Evolutionary conservation across 345 rosid genomes (phyloP).

Genomic region (Populus deltoides): DNA sequence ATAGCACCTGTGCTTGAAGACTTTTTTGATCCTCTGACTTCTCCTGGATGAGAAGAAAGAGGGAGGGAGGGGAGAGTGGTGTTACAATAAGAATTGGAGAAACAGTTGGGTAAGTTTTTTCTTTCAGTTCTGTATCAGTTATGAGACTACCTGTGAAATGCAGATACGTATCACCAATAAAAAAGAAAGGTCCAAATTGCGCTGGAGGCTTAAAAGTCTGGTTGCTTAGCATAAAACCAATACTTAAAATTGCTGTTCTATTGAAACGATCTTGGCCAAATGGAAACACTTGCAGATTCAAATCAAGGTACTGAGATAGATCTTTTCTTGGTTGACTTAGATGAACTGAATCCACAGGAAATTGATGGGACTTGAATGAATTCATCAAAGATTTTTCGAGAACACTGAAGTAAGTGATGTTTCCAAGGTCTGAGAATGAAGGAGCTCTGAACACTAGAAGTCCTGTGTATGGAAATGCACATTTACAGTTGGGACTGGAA

Average conservation of each 20-base stretch:
- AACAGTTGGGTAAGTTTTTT: background rate
- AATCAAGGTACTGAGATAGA: slow-evolving; percentile 34
- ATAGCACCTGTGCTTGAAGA: slow-evolving; percentile 47
- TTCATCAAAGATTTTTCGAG: slow-evolving; percentile 35
- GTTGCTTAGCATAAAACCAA: slow-evolving; percentile 59
- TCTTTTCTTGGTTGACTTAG: slow-evolving; percentile 59
- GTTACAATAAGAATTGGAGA: background rate
- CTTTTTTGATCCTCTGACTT: slow-evolving; percentile 22
- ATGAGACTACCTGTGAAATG: slow-evolving; percentile 48
- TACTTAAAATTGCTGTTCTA: slow-evolving; percentile 29
- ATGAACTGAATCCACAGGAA: slow-evolving; percentile 62
- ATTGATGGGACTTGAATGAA: slow-evolving; percentile 26
- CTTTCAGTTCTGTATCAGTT: background rate
- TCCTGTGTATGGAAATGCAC: slow-evolving; percentile 70
- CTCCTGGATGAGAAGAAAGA: slow-evolving; percentile 17
- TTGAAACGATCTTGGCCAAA: slow-evolving; percentile 44
- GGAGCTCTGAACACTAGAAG: slow-evolving; percentile 54
- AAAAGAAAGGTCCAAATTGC: slow-evolving; percentile 59
- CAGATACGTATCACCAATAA: slow-evolving; percentile 32
- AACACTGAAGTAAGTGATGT: slow-evolving; percentile 24
- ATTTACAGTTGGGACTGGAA: slow-evolving; percentile 61
- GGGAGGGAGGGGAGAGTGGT: background rate
- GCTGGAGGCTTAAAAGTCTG: slow-evolving; percentile 61
- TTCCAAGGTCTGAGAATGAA: slow-evolving; percentile 57
- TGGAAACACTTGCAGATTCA: slow-evolving; percentile 58